Evolutionary conservation across 331 rosid species (phyloP).

Genomic region (Malus hybrid): DNA sequence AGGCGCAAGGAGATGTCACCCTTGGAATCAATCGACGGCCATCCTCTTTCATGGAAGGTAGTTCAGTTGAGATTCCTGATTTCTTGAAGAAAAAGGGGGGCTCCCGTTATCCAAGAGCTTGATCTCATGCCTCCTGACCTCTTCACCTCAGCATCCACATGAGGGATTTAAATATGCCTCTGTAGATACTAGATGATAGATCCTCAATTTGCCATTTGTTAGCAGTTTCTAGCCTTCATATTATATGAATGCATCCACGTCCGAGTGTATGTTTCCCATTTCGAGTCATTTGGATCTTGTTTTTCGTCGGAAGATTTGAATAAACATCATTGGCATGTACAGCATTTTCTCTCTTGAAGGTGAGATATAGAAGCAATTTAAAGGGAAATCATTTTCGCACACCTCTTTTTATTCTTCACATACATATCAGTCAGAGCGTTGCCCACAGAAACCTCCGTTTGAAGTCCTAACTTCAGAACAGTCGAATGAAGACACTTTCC

Average conservation of each 20-base stretch:
- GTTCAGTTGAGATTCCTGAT: conserved; percentile 89
- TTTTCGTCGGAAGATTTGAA: neutral
- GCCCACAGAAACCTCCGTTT: conserved; percentile 9
- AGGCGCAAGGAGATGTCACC: conserved; percentile 74
- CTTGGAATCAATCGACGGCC: conserved; percentile 58
- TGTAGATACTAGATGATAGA: conserved; percentile 30
- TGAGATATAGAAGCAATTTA: neutral
- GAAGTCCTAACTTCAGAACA: conserved; percentile 25
- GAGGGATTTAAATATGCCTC: conserved; percentile 28
- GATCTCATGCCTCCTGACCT: conserved; percentile 12
- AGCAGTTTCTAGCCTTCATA: conserved; percentile 28
- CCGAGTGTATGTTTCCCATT: neutral
- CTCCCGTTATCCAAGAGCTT: conserved; percentile 82
- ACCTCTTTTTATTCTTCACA: too few species aligned
- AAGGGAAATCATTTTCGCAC: too few species aligned
- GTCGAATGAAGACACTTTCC: conserved; percentile 28
- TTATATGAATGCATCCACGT: conserved; percentile 23
- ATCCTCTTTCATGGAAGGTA: conserved; percentile 60
- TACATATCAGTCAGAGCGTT: conserved; percentile 21
- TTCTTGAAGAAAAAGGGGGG: conserved; percentile 95
- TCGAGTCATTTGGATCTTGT: neutral
- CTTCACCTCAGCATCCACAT: conserved; percentile 21
- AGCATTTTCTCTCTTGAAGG: conserved; percentile 8
- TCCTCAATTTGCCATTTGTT: conserved; percentile 15
- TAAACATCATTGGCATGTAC: conserved; percentile 20